Evolutionary conservation across 495 filamentous ascomycete genomes (phyloP), one percentile per base, ranked within the genome.

Genomic region (Penicillium chermesinum): DNA sequence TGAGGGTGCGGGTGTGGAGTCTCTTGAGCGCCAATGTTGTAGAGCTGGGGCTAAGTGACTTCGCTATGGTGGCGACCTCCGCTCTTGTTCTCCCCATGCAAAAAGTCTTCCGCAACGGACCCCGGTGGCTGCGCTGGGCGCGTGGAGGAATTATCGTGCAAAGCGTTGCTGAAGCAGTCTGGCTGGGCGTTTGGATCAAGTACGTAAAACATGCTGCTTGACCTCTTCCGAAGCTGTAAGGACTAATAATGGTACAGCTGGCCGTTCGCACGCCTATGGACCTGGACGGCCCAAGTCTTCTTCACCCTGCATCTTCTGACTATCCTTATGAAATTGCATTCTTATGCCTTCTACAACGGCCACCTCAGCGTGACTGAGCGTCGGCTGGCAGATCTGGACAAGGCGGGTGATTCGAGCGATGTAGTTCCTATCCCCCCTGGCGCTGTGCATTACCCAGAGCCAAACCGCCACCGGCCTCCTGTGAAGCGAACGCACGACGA

Each of bases 241-340:
- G n/a, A n/a, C n/a, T n/a, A n/a, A n/a, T n/a, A n/a, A n/a, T n/a
- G n/a, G n/a, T n/a, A 36, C 48, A 84, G 84, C 42, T 83, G 89
- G 66, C 93, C 93, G 1, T 98, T 98, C 53, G 70, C 84, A 58
- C 67, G 89, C n/a, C 72, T 80, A 15, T 98, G 93, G 93, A 88
- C 90, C 38, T 88, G 84, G 84, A 98, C 93, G 5, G 85, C 91
- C 19, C 93, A 98, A 61, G 93, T 97, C 35, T 97, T 90, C 65
- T 83, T 98, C 52, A 85, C 91, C 10, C 78, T 98, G 13, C 93
- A 98, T 62, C 84, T 88, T 32, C 78, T 98, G 61, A 83, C 86
- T 12, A 72, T 98, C 6, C 81, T 96, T 19, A 98, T 98, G 93
- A 98, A 98, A 71, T 88, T 98, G 76, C 93, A 98, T 61, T 96